phyloP scores from a whole-genome alignment of 208 protist species.

The Endotrypanum monterogeii region DNA sequence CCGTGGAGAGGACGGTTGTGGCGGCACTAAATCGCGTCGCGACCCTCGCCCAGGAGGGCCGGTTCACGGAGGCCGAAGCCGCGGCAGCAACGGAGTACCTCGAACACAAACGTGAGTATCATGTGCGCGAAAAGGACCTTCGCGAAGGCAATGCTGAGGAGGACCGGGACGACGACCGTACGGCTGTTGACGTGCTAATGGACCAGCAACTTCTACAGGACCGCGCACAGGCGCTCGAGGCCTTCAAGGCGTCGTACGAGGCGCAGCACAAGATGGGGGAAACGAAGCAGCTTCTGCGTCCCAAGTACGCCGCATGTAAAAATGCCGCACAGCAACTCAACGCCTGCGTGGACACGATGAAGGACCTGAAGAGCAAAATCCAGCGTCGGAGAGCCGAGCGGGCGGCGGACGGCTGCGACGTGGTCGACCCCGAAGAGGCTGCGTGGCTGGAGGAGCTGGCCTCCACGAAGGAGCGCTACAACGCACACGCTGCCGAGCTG shows the following conservation, averaged over 20 bases:
- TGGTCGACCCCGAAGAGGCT: slow-evolving; percentile 51
- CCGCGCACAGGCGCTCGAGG: slow-evolving; percentile 81
- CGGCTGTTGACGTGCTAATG: slow-evolving; percentile 47
- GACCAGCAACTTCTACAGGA: slow-evolving; percentile 76
- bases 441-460: slow-evolving; percentile 32
- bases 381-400: slow-evolving; percentile 83
- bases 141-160: slow-evolving; percentile 23
- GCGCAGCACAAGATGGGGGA: slow-evolving; percentile 74
- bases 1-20: not conserved
- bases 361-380: slow-evolving; percentile 67
- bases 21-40: slow-evolving; percentile 31
- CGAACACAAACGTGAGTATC: slow-evolving; percentile 44
- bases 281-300: slow-evolving; percentile 71
- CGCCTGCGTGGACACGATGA: slow-evolving; percentile 70
- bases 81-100: slow-evolving; percentile 58
- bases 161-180: slow-evolving; percentile 30
- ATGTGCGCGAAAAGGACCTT: slow-evolving; percentile 26
- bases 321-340: slow-evolving; percentile 65
- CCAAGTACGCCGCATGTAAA: slow-evolving; percentile 74
- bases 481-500: slow-evolving; percentile 45
- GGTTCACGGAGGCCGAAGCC: slow-evolving; percentile 41
- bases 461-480: slow-evolving; percentile 57
- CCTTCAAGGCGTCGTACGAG: slow-evolving; percentile 83
- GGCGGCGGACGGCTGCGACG: slow-evolving; percentile 65
- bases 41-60: slow-evolving; percentile 31